These are phyloP conservation scores for Nicotiana attenuata DNA, from an alignment of 257 asterid genomes.

Conservation along the genomic window DNA sequence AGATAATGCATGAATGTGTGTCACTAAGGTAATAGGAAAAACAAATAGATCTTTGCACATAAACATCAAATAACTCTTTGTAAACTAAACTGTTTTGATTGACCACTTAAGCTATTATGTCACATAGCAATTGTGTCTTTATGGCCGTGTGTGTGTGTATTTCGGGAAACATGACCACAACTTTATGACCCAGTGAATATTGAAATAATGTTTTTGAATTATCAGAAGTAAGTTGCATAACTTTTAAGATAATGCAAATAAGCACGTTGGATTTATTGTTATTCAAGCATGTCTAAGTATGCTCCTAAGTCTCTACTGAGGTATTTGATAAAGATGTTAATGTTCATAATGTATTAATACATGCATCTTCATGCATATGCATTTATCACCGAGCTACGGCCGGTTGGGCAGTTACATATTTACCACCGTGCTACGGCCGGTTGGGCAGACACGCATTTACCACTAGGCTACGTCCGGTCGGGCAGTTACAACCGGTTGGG, in stretches of 20 bases:
- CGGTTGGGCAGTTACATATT: no score
- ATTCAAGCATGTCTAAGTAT: no score
- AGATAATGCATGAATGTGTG: background rate
- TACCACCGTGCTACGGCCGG: no score
- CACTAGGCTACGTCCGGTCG: no score
- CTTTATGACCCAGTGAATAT: background rate
- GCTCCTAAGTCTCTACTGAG: no score
- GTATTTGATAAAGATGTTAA: no score
- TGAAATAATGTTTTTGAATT: background rate
- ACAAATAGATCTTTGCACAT: background rate
- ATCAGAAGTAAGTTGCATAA: background rate
- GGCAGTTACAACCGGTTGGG: no score
- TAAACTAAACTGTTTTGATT: background rate
- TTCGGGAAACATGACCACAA: background rate
- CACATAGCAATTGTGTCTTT: background rate
- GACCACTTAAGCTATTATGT: background rate
- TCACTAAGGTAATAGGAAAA: background rate
- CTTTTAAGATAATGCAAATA: background rate
- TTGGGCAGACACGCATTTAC: no score
- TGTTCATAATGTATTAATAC: no score
- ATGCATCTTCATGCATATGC: no score
- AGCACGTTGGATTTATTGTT: background rate
- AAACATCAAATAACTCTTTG: no score
- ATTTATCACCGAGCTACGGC: no score
- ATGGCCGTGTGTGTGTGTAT: background rate